These are phyloP conservation scores for Thozetella sp. DNA, from an alignment of 495 filamentous ascomycete genomes.

Conservation along the genomic window DNA sequence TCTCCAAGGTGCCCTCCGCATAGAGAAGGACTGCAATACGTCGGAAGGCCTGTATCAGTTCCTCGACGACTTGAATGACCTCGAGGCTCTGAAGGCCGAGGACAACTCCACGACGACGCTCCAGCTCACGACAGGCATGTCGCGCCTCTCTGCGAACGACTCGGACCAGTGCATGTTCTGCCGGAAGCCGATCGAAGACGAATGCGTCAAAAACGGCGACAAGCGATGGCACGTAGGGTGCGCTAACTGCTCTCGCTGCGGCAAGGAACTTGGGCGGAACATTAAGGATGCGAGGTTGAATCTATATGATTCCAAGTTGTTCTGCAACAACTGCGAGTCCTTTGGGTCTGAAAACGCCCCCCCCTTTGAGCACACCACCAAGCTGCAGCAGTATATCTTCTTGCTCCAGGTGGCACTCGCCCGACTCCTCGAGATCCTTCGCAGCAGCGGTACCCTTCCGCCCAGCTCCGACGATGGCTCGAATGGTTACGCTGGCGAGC, in stretches of 20 bases:
- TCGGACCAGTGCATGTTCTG: slow-evolving; percentile 84
- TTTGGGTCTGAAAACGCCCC: slow-evolving; percentile 30
- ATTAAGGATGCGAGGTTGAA: slow-evolving; percentile 68
- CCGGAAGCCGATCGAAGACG: slow-evolving; percentile 89
- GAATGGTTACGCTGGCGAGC: slow-evolving; percentile 65
- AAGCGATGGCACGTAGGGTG: slow-evolving; percentile 84
- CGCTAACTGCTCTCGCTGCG: slow-evolving; percentile 74
- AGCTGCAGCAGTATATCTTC: slow-evolving; percentile 93
- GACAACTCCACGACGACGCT: slow-evolving; percentile 60
- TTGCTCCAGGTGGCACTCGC: slow-evolving; percentile 90
- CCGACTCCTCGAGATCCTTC: slow-evolving; percentile 82
- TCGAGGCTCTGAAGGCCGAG: slow-evolving; percentile 71
- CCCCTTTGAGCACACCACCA: slow-evolving; percentile 66
- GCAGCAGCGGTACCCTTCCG: slow-evolving; percentile 77
- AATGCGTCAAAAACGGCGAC: slow-evolving; percentile 73
- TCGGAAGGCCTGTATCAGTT: slow-evolving; percentile 78
- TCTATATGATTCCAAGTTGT: slow-evolving; percentile 61
- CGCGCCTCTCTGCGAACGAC: slow-evolving; percentile 71
- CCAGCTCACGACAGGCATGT: slow-evolving; percentile 72
- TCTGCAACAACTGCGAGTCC: slow-evolving; percentile 65
- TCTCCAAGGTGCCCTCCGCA: slow-evolving; percentile 86
- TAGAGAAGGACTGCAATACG: slow-evolving; percentile 80
- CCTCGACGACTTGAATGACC: slow-evolving; percentile 74
- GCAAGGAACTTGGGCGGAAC: slow-evolving; percentile 66
- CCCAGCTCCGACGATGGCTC: slow-evolving; percentile 77